A percentile compares a stretch with the other conserved stretches of the same genome.
Conservation (phyloP, 1,139 yeast species). For the Lodderomyces elongisporus region DNA sequence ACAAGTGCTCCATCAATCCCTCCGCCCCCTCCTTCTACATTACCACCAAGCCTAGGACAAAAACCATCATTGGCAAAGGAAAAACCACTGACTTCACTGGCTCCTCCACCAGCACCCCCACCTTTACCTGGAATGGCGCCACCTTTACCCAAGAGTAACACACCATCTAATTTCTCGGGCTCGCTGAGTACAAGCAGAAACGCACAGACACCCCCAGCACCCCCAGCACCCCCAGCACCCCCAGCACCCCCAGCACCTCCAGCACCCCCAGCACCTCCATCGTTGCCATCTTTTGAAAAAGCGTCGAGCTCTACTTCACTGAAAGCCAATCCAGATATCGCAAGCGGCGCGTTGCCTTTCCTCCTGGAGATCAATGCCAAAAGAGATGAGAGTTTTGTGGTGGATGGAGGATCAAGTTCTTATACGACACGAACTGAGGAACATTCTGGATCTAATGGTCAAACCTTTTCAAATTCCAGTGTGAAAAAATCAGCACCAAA, state of each 20-base stretch:
- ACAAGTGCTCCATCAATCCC: constrained; percentile 8
- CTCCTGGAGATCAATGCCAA: constrained; percentile 40
- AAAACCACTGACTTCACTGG: constrained; percentile 9
- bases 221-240: constrained; percentile 15
- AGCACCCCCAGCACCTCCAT: constrained; percentile 16
- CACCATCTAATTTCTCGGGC: too few species aligned
- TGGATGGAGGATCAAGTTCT: constrained; percentile 23
- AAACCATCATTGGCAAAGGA: too few species aligned
- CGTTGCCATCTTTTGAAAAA: constrained; percentile 12
- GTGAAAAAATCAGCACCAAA: constrained; percentile 1
- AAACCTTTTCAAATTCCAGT: not conserved
- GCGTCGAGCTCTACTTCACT: constrained; percentile 17
- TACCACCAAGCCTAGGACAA: too few species aligned
- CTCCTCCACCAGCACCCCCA: constrained; percentile 11
- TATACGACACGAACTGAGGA: constrained; percentile 16
- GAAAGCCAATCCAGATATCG: constrained; percentile 12
- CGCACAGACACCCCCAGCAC: constrained; percentile 13
- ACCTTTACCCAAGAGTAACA: too few species aligned
- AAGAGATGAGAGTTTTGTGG: constrained; percentile 33
- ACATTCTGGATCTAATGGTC: too few species aligned
- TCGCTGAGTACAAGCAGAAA: too few species aligned
- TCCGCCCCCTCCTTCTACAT: constrained; percentile 13
- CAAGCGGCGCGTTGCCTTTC: constrained; percentile 35
- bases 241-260: constrained; percentile 12
- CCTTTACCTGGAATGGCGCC: constrained; percentile 4